Evolutionary conservation across 768 basidiomycete species (phyloP).

Genomic region (Hygrocybe punicea): DNA sequence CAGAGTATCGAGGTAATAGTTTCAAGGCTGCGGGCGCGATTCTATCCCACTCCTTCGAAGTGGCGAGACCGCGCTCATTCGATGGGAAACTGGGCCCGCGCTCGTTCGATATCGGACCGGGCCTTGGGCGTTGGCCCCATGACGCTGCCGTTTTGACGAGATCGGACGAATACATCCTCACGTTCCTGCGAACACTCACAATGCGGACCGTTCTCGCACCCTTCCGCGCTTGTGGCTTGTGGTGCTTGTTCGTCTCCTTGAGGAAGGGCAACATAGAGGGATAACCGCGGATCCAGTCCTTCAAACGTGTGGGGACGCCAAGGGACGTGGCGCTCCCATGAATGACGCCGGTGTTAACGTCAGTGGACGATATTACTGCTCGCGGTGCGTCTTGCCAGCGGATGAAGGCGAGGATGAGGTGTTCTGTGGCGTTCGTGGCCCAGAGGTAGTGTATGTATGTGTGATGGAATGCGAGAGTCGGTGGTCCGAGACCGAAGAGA

Average conservation of each 20-base stretch:
- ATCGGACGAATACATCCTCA: conserved; percentile 84
- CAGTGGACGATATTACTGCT: conserved; percentile 24
- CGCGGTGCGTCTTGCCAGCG: conserved; percentile 70
- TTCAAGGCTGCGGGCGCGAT: conserved; percentile 62
- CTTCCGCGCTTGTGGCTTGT: conserved; percentile 61
- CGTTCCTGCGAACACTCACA: conserved; percentile 72
- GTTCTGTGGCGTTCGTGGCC: conserved; percentile 84
- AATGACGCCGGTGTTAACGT: conserved; percentile 30
- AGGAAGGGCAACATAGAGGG: conserved; percentile 72
- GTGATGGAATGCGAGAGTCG: conserved; percentile 48
- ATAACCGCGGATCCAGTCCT: conserved; percentile 89
- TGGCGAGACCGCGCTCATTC: conserved; percentile 46
- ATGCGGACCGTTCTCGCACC: conserved; percentile 78
- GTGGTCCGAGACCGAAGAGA: conserved; percentile 73
- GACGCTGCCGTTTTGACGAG: conserved; percentile 62
- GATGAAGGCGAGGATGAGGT: conserved; percentile 86
- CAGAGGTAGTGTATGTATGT: conserved; percentile 67
- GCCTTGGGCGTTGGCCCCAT: conserved; percentile 41
- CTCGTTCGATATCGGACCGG: not conserved
- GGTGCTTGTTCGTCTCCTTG: conserved; percentile 44
- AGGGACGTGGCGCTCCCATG: conserved; percentile 55
- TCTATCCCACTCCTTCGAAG: conserved; percentile 74
- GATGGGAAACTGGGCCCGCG: conserved; percentile 5
- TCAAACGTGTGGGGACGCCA: conserved; percentile 79
- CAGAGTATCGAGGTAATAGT: conserved; percentile 66